phyloP scores from a whole-genome alignment of 805 yeast genomes.

The Barnettozyma vustinii region DNA sequence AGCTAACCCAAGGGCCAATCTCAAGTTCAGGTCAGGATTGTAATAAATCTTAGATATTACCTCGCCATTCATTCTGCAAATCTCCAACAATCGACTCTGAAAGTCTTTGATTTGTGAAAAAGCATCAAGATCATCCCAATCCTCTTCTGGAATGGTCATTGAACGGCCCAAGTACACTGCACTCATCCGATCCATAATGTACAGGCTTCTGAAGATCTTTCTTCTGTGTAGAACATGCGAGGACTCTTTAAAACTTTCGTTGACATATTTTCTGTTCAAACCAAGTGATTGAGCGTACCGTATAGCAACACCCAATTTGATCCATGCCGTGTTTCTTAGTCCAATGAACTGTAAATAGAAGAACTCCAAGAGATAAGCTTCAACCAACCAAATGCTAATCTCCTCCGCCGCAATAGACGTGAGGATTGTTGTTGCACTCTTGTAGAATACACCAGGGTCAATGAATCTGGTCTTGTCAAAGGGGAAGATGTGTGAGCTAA shows the following conservation, averaged over 20 bases:
- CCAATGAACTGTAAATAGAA: slow-evolving; percentile 37
- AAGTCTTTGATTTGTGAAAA: slow-evolving; percentile 20
- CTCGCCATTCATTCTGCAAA: slow-evolving; percentile 28
- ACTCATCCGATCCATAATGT: slow-evolving; percentile 31
- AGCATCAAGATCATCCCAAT: slow-evolving; percentile 34
- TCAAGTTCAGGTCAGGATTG: slow-evolving; percentile 27
- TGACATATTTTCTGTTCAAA: slow-evolving; percentile 33
- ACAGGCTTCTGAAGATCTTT: slow-evolving; percentile 31
- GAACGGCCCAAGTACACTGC: slow-evolving; percentile 35
- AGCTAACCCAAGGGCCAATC: slow-evolving; percentile 31
- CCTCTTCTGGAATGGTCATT: slow-evolving; percentile 30
- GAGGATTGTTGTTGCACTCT: slow-evolving; percentile 30
- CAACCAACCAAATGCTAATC: slow-evolving; percentile 37
- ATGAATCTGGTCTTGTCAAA: slow-evolving; percentile 19
- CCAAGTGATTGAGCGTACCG: slow-evolving; percentile 40
- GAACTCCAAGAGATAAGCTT: slow-evolving; percentile 34
- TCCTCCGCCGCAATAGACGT: slow-evolving; percentile 30
- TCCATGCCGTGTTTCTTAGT: slow-evolving; percentile 39
- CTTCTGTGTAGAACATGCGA: slow-evolving; percentile 28
- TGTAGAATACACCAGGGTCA: slow-evolving; percentile 31
- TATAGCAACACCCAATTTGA: slow-evolving; percentile 37
- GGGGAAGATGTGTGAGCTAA: slow-evolving; percentile 22
- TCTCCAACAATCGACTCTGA: slow-evolving; percentile 27
- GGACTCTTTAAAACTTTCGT: slow-evolving; percentile 31
- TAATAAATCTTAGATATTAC: slow-evolving; percentile 31